Base-by-base conservation (phyloP, 2,329 filamentous ascomycete species). In the Dactylellina drechsleri region DNA sequence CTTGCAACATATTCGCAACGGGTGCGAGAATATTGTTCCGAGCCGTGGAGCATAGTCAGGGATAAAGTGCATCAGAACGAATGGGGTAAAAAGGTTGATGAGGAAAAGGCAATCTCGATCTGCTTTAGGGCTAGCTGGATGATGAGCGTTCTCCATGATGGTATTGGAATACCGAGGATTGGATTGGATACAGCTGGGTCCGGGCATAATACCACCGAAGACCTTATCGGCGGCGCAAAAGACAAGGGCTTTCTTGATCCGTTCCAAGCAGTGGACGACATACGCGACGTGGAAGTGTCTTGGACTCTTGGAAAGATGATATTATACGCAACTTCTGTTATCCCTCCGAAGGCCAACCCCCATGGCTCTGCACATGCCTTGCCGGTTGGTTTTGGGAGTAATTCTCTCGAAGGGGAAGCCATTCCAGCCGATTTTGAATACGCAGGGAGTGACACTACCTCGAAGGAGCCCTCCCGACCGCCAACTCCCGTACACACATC, bases 111-210 rank as follows among this genome's bases (percentile, higher is more conserved):
- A 4, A 87, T 90, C 77, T 90, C 96, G 80, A 91, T 96, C 1
- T 99, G 95, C 81, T 99, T 99, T 86, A 99, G 99, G 82, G 93
- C 95, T 0, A 95, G 92, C 4, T 99, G 96, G 95, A 85, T 99
- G 52, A 97, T 99, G 80, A 99, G 96, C 79, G 90, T 99, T 80
- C 85, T 99, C 2, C 94, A 99, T 80, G 92, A 97, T 77, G 95
- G 95, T 1, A 97, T 99, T 77, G 96, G 95, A 0, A 89, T 99
- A 60, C 96, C 96, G 4, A 87, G 93, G 59, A 85, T 95, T 4
- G 92, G 92, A 0, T 83, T 97, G 13, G 94, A 97, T 78, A 84
- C 88, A 18, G 85, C 86, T 0, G 81, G 82, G 8, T 84, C 85
- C 0, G 84, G 83, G 13, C 85, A 88, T 71, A 97, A 96, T 80